Base-by-base conservation (phyloP, 768 basidiomycete genomes). In the Hygrophorus russula region DNA sequence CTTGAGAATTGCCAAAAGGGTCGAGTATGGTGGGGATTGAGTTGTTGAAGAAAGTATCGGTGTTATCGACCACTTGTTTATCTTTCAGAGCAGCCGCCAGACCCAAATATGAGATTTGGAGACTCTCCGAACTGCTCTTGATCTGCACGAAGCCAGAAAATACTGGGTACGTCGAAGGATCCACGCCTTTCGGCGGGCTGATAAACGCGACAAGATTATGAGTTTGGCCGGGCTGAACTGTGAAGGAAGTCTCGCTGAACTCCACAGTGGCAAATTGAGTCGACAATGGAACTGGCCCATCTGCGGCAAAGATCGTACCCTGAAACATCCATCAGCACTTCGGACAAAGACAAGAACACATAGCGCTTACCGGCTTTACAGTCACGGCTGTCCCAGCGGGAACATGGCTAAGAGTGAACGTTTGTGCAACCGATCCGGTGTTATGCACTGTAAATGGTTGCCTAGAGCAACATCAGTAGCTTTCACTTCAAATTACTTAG, bases 21-120 rank as follows among this genome's bases (percentile, higher is more conserved):
- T 71, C 64, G 15, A 71, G 51, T 36, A 76, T 37, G 3, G 61
- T 58, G 2, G 76, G 74, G 1, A 72, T 51, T 15, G 56, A 46
- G 3, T 66, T 51, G n/a, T 71, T 70, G 46, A 76, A 70, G 59
- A 67, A 66, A 9, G 46, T 46, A 38, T 69, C 62, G 1, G 71
- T 73, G 55, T 68, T 64, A 52, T 78, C 77, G 34, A 80, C 51
- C 31, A 77, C 66, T 27, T 67, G 66, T 47, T 68, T 67, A 46
- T 74, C 59, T 51, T 65, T 7, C 24, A 24, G 24, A 3, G 24
- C 24, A 24, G 24, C 24, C 7, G 58, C 62, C 12, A 69, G 44
- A 6, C 69, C 69, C 28, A 68, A 51, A 51, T 67, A 70, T 0
- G 64, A 53, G 12, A 62, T 55, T 19, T 59, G 56, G 39, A 53